These are phyloP conservation scores for Nitzschia sp. DNA, from an alignment of 108 stramenopile species.

Conservation along the genomic window DNA sequence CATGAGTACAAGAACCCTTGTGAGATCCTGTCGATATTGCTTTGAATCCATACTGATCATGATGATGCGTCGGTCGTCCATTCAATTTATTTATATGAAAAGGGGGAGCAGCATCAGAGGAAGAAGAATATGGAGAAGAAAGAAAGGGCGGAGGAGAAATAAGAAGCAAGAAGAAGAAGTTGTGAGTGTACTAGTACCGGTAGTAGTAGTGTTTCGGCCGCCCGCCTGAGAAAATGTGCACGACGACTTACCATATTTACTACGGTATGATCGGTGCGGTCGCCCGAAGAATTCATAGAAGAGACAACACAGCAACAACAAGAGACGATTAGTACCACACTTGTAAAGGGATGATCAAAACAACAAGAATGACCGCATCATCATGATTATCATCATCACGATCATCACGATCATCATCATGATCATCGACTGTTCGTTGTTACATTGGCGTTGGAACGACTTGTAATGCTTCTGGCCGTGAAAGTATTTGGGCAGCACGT, in stretches of 20 bases:
- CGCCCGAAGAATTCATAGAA: no score
- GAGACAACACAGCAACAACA: not conserved
- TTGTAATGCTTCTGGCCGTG: constrained; percentile 68
- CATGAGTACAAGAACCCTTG: constrained; percentile 17
- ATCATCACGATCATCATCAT: not conserved
- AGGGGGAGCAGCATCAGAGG: not conserved
- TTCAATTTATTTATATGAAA: constrained; percentile 21
- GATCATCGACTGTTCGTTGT: not conserved
- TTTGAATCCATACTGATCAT: constrained; percentile 19
- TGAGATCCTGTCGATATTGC: not conserved
- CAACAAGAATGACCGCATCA: no score
- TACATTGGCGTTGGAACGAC: constrained; percentile 79
- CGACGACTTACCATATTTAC: no score
- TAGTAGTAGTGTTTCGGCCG: no score
- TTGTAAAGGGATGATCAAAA: not conserved
- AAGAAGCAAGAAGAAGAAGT: no score
- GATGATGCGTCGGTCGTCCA: no score
- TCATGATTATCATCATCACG: not conserved
- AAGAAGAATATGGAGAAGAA: not conserved
- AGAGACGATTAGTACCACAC: not conserved
- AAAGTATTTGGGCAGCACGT: constrained; percentile 81
- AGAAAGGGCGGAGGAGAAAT: no score
- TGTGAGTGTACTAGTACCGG: no score
- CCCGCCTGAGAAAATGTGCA: no score
- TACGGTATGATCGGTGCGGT: no score